Evolutionary conservation across 768 basidiomycete species (phyloP).

Genomic region (Termitomyces sp.): DNA sequence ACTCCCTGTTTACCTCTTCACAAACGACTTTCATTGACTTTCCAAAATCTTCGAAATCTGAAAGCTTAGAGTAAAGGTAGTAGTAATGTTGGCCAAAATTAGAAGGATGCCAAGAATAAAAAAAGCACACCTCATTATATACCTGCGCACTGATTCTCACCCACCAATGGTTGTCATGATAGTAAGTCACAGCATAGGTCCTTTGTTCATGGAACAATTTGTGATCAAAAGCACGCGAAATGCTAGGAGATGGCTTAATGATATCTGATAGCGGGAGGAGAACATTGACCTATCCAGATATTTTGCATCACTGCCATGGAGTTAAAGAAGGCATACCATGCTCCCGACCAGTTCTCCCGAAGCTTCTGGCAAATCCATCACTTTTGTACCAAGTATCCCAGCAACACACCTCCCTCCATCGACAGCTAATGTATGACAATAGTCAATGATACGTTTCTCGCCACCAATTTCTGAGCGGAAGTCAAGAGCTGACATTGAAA

Average conservation of each 20-base stretch:
- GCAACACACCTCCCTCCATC: constrained; percentile 60
- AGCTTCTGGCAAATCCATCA: constrained; percentile 42
- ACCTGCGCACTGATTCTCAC: constrained; percentile 34
- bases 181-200: constrained; percentile 27
- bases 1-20: background rate
- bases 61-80: background rate
- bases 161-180: constrained; percentile 36
- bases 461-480: constrained; percentile 76
- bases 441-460: constrained; percentile 63
- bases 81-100: background rate
- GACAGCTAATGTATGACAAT: constrained; percentile 66
- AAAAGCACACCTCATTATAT: constrained; percentile 28
- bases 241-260: constrained; percentile 13
- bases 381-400: constrained; percentile 51
- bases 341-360: constrained; percentile 54
- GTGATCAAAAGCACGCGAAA: constrained; percentile 20
- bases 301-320: background rate
- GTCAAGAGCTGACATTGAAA: constrained; percentile 45
- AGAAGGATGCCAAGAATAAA: background rate
- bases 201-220: constrained; percentile 26
- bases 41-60: constrained; percentile 1
- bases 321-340: constrained; percentile 46
- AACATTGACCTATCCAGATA: background rate
- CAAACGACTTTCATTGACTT: background rate
- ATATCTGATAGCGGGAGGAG: constrained; percentile 23